Percentiles rank a stretch among this genome's conserved stretches.
Conservation (phyloP, 2,329 filamentous ascomycete genomes). For the Fusarium scirpi region DNA sequence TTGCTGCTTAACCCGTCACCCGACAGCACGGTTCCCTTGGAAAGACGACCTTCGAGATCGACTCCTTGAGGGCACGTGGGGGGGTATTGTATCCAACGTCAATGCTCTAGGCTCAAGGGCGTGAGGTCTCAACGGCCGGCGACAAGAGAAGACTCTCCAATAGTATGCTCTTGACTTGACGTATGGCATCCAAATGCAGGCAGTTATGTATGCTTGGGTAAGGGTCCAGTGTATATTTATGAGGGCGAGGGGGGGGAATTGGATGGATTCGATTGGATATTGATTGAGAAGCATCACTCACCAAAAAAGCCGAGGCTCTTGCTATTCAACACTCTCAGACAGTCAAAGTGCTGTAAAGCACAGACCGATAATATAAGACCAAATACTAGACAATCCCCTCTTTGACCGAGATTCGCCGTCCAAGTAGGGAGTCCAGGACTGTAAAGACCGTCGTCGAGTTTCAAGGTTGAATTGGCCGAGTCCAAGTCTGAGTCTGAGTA, state of each 20-base stretch:
- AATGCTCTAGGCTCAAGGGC: constrained; percentile 22
- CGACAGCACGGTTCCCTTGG: constrained; percentile 29
- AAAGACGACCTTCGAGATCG: constrained; percentile 34
- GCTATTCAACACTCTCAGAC: constrained; percentile 9
- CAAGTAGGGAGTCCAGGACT: constrained; percentile 5
- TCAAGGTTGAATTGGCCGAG: not conserved
- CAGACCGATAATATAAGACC: constrained; percentile 19
- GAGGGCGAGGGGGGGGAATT: constrained; percentile 18
- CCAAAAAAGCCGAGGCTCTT: constrained; percentile 39
- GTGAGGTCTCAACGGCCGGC: constrained; percentile 19
- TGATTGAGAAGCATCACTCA: constrained; percentile 31
- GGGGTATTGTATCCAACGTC: constrained; percentile 27
- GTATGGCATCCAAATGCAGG: constrained; percentile 20
- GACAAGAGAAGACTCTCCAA: constrained; percentile 8
- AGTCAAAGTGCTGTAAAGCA: constrained; percentile 18
- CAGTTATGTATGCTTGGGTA: constrained; percentile 9
- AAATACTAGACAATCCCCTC: not conserved
- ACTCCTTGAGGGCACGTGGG: constrained; percentile 45
- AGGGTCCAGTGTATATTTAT: constrained; percentile 31
- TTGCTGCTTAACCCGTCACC: constrained; percentile 39
- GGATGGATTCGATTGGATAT: constrained; percentile 26
- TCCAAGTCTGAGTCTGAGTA: not conserved
- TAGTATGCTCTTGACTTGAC: constrained; percentile 6
- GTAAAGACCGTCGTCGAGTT: constrained; percentile 17
- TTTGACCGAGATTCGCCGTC: constrained; percentile 8